These are phyloP conservation scores for Niebla homalea DNA, from an alignment of 495 filamentous ascomycete species.

Conservation along the genomic window DNA sequence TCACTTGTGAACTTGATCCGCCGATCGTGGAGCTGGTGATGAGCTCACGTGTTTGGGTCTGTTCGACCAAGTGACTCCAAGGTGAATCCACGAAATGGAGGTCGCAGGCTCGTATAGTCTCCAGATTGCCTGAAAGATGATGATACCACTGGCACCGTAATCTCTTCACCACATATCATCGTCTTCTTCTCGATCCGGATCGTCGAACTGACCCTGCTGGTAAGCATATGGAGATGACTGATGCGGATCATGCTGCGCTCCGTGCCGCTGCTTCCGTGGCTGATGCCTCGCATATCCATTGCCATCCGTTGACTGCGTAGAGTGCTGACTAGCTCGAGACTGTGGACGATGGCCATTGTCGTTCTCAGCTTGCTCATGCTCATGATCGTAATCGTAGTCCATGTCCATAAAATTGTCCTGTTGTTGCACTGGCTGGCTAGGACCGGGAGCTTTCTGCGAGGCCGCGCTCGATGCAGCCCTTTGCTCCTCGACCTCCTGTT, in stretches of 20 bases:
- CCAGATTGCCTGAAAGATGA: too few species aligned
- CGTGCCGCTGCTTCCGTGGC: constrained; percentile 13
- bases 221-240: constrained; percentile 23
- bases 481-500: constrained; percentile 29
- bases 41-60: too few species aligned
- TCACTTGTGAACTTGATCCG: too few species aligned
- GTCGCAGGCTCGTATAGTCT: too few species aligned
- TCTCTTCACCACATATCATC: constrained; percentile 42
- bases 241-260: constrained; percentile 6
- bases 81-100: too few species aligned
- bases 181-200: constrained; percentile 35
- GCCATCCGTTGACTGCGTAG: constrained; percentile 30
- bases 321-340: constrained; percentile 34
- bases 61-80: too few species aligned
- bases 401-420: constrained; percentile 24
- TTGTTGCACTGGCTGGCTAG: constrained; percentile 15
- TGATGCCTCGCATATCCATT: constrained; percentile 32
- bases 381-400: constrained; percentile 29
- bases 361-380: constrained; percentile 8
- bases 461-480: constrained; percentile 20
- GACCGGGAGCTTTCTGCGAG: constrained; percentile 20
- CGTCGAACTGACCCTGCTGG: constrained; percentile 36
- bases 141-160: background rate
- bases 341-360: constrained; percentile 31
- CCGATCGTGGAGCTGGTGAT: too few species aligned